These are phyloP conservation scores for Arachnomyces sp. DNA, from an alignment of 2,329 filamentous ascomycete genomes.

Conservation along the genomic window DNA sequence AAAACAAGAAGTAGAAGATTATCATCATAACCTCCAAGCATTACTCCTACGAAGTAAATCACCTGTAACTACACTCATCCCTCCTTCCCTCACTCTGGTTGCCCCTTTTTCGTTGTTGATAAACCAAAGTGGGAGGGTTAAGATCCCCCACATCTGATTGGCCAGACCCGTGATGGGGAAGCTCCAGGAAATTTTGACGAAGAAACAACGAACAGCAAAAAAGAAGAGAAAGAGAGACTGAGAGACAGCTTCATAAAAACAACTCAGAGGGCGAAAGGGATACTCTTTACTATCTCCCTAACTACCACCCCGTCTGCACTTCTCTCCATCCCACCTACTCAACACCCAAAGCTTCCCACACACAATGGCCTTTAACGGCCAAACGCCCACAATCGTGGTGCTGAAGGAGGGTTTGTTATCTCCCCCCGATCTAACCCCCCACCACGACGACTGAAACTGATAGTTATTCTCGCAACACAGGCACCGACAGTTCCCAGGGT, in stretches of 20 bases:
- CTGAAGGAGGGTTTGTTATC: constrained; percentile 78
- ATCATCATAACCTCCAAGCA: no score
- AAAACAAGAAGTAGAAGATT: no score
- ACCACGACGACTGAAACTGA: constrained; percentile 11
- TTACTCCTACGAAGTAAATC: no score
- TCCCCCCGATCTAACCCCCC: constrained; percentile 21
- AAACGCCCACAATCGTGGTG: constrained; percentile 96
- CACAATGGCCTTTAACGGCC: constrained; percentile 89
- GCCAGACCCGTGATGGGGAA: constrained; percentile 28
- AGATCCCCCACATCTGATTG: constrained; percentile 22
- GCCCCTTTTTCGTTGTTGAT: no score
- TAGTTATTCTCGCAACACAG: constrained; percentile 40
- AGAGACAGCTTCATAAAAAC: constrained; percentile 8
- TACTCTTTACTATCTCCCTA: constrained; percentile 8
- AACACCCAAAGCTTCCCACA: constrained; percentile 17
- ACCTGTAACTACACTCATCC: no score
- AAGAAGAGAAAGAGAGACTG: constrained; percentile 12
- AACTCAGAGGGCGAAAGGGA: constrained; percentile 15
- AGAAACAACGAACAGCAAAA: constrained; percentile 26
- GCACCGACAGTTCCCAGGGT: constrained; percentile 94
- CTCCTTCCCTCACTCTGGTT: no score
- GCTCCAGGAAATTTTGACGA: constrained; percentile 38
- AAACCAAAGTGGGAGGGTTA: background rate
- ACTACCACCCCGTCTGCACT: constrained; percentile 11
- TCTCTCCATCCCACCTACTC: constrained; percentile 1